A percentile compares a stretch with the other conserved stretches of the same genome.
Conservation (phyloP, 768 basidiomycete genomes). For the Leccinum arenicola region DNA sequence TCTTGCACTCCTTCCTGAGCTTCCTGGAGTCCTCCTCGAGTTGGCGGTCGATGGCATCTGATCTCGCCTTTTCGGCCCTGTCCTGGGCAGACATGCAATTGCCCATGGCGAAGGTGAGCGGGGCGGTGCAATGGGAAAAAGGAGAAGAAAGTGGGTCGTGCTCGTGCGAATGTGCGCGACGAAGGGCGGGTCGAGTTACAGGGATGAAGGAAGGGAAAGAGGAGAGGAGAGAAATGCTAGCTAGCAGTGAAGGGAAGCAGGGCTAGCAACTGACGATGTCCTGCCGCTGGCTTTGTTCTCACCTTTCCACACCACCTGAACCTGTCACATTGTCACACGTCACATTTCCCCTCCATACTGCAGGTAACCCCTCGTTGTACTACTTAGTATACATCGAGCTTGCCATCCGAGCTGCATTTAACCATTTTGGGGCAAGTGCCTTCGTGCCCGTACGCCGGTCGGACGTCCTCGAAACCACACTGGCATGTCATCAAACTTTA, state of each 20-base stretch:
- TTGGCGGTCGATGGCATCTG: slow-evolving; percentile 76
- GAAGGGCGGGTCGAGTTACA: background rate
- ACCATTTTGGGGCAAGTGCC: slow-evolving; percentile 10
- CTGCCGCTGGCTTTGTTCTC: slow-evolving; percentile 25
- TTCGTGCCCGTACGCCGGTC: background rate
- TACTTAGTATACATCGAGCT: no score
- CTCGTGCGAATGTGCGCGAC: background rate
- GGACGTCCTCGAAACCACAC: background rate
- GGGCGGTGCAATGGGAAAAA: background rate
- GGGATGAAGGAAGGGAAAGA: no score
- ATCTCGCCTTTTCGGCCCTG: slow-evolving; percentile 56
- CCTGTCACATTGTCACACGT: slow-evolving; percentile 22
- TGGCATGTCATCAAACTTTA: background rate
- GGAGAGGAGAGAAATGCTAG: background rate
- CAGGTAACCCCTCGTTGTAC: no score
- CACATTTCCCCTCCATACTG: background rate
- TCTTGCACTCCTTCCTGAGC: slow-evolving; percentile 89
- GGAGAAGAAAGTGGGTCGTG: background rate
- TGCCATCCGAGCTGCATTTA: slow-evolving; percentile 9
- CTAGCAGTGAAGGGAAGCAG: slow-evolving; percentile 7
- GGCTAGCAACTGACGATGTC: slow-evolving; percentile 9
- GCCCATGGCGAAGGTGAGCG: slow-evolving; percentile 45
- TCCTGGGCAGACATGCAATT: slow-evolving; percentile 61
- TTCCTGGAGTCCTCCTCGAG: slow-evolving; percentile 83
- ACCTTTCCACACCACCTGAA: slow-evolving; percentile 2